These are phyloP conservation scores for Anisodus tanguticus DNA, from an alignment of 257 asterid genomes.

Conservation along the genomic window DNA sequence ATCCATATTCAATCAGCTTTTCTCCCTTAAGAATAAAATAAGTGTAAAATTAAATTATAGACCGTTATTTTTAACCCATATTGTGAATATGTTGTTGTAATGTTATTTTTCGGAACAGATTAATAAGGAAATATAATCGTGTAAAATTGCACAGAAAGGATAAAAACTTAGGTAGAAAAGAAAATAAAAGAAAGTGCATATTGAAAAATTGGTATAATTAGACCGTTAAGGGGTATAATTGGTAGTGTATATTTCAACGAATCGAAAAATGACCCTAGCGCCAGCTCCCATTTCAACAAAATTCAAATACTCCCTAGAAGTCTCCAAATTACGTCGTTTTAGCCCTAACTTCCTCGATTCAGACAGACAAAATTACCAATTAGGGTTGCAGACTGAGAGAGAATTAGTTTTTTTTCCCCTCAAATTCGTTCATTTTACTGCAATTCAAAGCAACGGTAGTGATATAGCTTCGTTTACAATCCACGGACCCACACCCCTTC, in stretches of 20 bases:
- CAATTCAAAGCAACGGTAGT: slow-evolving; percentile 73
- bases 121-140: background rate
- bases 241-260: slow-evolving; percentile 59
- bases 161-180: background rate
- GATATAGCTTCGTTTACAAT: slow-evolving; percentile 47
- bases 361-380: slow-evolving; percentile 28
- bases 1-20: too few species aligned
- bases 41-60: too few species aligned
- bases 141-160: background rate
- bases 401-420: background rate
- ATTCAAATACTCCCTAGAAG: slow-evolving; percentile 41
- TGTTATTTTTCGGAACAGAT: background rate
- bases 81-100: too few species aligned
- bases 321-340: slow-evolving; percentile 39
- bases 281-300: slow-evolving; percentile 53
- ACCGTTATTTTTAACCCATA: too few species aligned
- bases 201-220: background rate
- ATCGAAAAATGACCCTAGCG: slow-evolving; percentile 42
- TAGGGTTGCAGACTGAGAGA: background rate
- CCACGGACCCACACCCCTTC: slow-evolving; percentile 46
- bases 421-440: slow-evolving; percentile 45
- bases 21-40: too few species aligned
- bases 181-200: background rate
- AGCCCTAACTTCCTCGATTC: slow-evolving; percentile 35
- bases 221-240: slow-evolving; percentile 44